Percentiles rank a stretch among this genome's conserved stretches.
These are phyloP conservation scores for Gonium pectorale DNA, from an alignment of 139 green algal genomes.

Conservation along the genomic window DNA sequence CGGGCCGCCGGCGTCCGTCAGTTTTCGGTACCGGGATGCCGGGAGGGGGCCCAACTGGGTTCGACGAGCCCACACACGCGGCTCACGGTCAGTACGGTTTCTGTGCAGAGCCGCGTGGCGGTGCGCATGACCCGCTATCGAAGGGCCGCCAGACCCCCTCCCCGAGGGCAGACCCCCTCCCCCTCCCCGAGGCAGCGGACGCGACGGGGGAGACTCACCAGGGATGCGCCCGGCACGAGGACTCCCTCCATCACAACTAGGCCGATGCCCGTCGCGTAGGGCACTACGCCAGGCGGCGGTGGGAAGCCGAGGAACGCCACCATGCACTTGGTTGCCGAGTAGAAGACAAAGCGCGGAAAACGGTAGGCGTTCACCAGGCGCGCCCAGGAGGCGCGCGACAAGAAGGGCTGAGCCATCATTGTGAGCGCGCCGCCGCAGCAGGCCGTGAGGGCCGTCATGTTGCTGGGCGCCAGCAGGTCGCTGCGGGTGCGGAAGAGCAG, in stretches of 20 bases:
- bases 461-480: background rate
- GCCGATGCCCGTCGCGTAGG: background rate
- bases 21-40: too few relatives aligned
- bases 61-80: background rate
- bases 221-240: background rate
- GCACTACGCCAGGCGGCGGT: background rate
- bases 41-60: background rate
- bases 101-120: background rate
- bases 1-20: background rate
- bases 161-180: background rate
- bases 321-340: background rate
- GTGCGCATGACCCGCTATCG: background rate
- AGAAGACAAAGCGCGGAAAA: background rate
- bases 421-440: background rate
- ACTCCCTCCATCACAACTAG: constrained; percentile 6
- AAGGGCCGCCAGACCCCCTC: background rate
- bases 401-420: background rate
- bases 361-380: background rate
- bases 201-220: too few relatives aligned
- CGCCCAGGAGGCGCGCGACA: background rate
- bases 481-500: constrained; percentile 4
- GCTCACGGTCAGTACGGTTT: background rate
- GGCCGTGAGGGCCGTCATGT: background rate
- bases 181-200: too few relatives aligned
- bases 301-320: background rate